Conservation (phyloP, 495 filamentous ascomycete species). For the Hypoxylon fragiforme region DNA sequence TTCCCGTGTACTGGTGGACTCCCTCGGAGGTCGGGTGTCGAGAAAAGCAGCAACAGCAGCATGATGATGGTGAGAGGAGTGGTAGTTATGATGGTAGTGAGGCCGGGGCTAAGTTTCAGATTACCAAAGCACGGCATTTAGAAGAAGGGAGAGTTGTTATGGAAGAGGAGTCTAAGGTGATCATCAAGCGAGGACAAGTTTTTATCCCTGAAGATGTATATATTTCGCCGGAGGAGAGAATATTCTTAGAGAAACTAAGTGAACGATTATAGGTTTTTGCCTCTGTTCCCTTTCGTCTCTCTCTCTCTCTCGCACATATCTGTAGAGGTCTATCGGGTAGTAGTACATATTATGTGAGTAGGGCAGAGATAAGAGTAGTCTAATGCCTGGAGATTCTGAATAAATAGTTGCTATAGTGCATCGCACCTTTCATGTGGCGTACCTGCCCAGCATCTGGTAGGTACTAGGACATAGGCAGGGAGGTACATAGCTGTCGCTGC, state of each 20-base stretch:
- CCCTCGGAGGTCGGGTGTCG: conserved; percentile 44
- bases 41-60: conserved; percentile 4
- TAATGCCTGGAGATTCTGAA: too few relatives aligned
- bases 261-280: conserved; percentile 35
- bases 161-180: conserved; percentile 32
- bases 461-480: too few relatives aligned
- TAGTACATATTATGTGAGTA: too few relatives aligned
- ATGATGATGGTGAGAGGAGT: conserved; percentile 2
- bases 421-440: too few relatives aligned
- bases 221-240: conserved; percentile 45
- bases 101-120: conserved; percentile 17
- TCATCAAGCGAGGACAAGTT: conserved; percentile 39
- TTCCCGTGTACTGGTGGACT: conserved; percentile 80
- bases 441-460: too few relatives aligned
- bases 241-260: conserved; percentile 45
- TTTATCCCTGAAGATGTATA: conserved; percentile 42
- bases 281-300: too few relatives aligned
- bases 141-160: conserved; percentile 18
- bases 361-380: too few relatives aligned
- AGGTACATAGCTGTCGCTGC: too few relatives aligned
- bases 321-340: too few relatives aligned
- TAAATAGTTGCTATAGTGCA: too few relatives aligned
- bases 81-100: conserved; percentile 15
- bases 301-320: too few relatives aligned
- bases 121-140: conserved; percentile 5